Evolutionary conservation across 2,329 filamentous ascomycete genomes (phyloP), one percentile per base, ranked within the genome.

Genomic region (Colletotrichum costaricense): DNA sequence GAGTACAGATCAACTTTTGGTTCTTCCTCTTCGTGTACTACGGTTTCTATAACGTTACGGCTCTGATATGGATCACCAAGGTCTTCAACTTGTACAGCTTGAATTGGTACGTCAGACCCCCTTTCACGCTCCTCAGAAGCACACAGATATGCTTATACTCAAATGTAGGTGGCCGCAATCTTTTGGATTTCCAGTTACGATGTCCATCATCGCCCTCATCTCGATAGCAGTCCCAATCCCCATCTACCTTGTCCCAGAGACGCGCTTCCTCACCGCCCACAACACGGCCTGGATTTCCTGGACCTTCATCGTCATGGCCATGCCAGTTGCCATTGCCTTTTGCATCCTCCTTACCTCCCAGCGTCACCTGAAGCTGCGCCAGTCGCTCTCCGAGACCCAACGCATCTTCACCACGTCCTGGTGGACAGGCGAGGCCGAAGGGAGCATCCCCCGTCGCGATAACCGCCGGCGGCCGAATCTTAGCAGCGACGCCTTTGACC

Each of bases 11-110:
- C 76, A 92, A 92, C 82, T 93, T 93, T 78, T 93, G 91, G 91
- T 93, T 92, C 84, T 93, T 93, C 78, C 84, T 93, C 49, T 88
- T 92, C 62, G 88, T 92, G 69, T 93, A 93, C 82, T 93, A 93
- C 80, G 90, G 90, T 69, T 88, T 92, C 76, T 93, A 93, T 81
- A 93, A 91, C 78, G 78, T 93, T 28, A 92, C 90, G 5, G 91
- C 91, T 2, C 82, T 93, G 76, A 88, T 92, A 74, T 93, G 91
- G 90, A 92, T 93, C 78, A 93, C 91, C 60, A 93, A 93, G 78
- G 87, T 93, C 5, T 93, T 93, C 80, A 93, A 93, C 77, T 85
- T 93, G 26, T 93, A 93, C 84, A 90, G 88, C 74, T 84, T 93
- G 69, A 93, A 93, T 81, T 93, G 91, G 91, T 81, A 74, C 33